phyloP scores from a whole-genome alignment of 352 stramenopile species.

The Globisporangium nunn region DNA sequence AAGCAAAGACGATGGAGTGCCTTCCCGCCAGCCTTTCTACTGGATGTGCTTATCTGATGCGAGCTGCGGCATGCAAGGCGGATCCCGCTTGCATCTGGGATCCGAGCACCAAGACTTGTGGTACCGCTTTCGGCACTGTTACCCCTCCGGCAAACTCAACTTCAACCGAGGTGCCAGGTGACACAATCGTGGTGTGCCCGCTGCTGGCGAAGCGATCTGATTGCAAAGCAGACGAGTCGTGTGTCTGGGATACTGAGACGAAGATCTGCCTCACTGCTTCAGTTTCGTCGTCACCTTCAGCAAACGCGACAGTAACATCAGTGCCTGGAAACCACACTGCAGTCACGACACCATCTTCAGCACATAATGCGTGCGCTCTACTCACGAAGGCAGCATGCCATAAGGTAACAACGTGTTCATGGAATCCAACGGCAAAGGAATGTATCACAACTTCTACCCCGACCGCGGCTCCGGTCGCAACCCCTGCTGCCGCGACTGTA shows the following conservation, averaged over 20 bases:
- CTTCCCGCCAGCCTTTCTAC: too few species aligned
- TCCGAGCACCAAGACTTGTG: not conserved
- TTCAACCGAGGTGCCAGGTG: not conserved
- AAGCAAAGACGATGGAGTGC: not conserved
- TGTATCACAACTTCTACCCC: not conserved
- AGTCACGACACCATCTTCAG: not conserved
- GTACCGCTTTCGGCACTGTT: not conserved
- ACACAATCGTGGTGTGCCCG: not conserved
- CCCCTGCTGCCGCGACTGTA: not conserved
- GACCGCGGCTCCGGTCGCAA: not conserved
- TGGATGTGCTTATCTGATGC: not conserved
- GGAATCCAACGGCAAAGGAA: not conserved
- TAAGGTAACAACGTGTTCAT: not conserved
- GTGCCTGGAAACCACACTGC: not conserved
- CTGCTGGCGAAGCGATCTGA: not conserved
- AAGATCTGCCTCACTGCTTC: not conserved
- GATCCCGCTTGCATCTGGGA: not conserved
- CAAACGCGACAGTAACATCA: not conserved
- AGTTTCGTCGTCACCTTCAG: not conserved
- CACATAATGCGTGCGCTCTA: not conserved
- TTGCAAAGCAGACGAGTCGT: not conserved
- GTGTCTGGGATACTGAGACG: not conserved
- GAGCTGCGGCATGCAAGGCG: not conserved
- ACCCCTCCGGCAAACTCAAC: not conserved
- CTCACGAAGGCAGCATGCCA: not conserved